Conservation (phyloP, 2,329 filamentous ascomycete genomes). For the Aaosphaeria pasadenensis region DNA sequence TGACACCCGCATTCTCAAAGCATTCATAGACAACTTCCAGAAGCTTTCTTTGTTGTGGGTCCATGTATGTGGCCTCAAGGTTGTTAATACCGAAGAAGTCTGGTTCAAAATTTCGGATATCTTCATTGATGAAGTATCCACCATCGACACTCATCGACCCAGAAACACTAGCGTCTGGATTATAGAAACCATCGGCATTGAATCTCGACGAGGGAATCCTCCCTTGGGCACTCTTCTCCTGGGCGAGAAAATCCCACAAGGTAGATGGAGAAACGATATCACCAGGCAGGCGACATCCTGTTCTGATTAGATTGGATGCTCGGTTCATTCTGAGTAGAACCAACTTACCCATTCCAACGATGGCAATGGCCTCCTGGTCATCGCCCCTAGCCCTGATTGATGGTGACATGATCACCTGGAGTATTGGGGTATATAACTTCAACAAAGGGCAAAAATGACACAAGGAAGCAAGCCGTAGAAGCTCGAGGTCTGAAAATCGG, state of each 20-base stretch:
- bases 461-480: too few relatives aligned
- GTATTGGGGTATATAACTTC: too few relatives aligned
- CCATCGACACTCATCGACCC: background rate
- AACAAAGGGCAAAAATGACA: too few relatives aligned
- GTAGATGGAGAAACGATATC: background rate
- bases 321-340: background rate
- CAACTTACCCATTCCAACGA: background rate
- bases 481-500: too few relatives aligned
- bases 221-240: background rate
- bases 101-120: conserved; percentile 6
- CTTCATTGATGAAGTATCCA: background rate
- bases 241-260: background rate
- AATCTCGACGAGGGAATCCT: conserved; percentile 25
- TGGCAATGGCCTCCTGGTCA: background rate
- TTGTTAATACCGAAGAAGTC: conserved; percentile 11
- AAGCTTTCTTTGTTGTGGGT: conserved; percentile 11
- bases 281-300: background rate
- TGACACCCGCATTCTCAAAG: conserved; percentile 5
- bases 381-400: background rate
- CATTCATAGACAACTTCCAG: conserved; percentile 13
- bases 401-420: background rate
- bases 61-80: conserved; percentile 9
- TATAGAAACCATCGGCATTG: conserved; percentile 20
- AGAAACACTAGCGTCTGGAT: background rate
- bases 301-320: background rate